A percentile compares a stretch with the other conserved stretches of the same genome.
These are phyloP conservation scores for Cicer chorassanicum DNA, from an alignment of 306 rosid genomes.

Conservation along the genomic window DNA sequence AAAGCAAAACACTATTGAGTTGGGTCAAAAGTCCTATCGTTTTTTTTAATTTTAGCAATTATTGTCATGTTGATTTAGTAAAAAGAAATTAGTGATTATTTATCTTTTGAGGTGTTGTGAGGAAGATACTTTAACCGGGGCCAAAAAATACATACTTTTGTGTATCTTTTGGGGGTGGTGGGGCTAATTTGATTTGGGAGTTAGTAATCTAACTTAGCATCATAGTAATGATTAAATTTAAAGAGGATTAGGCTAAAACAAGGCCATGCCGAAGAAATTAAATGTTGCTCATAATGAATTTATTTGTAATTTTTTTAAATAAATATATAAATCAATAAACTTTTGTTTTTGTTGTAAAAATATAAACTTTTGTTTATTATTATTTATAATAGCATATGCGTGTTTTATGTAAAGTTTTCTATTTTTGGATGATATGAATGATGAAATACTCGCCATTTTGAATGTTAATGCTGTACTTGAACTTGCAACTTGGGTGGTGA, in stretches of 20 bases:
- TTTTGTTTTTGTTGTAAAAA: neutral
- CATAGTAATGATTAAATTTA: neutral
- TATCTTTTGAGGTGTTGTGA: neutral
- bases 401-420: neutral
- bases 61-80: conserved; percentile 32
- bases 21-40: conserved; percentile 37
- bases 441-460: neutral
- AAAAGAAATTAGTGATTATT: conserved; percentile 30
- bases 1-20: neutral
- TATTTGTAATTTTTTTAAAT: neutral
- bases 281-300: neutral
- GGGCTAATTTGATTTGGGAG: conserved; percentile 34
- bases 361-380: no score
- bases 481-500: neutral
- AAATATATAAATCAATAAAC: neutral
- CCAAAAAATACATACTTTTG: neutral
- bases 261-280: neutral
- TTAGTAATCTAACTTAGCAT: neutral
- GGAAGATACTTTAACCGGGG: neutral
- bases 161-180: conserved; percentile 18
- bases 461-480: neutral
- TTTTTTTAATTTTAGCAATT: conserved; percentile 21
- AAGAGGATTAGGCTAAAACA: neutral
- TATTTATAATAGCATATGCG: neutral
- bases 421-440: neutral